Base-by-base conservation (phyloP, 1,284 basidiomycete species). In the Ceratobasidium sp. region DNA sequence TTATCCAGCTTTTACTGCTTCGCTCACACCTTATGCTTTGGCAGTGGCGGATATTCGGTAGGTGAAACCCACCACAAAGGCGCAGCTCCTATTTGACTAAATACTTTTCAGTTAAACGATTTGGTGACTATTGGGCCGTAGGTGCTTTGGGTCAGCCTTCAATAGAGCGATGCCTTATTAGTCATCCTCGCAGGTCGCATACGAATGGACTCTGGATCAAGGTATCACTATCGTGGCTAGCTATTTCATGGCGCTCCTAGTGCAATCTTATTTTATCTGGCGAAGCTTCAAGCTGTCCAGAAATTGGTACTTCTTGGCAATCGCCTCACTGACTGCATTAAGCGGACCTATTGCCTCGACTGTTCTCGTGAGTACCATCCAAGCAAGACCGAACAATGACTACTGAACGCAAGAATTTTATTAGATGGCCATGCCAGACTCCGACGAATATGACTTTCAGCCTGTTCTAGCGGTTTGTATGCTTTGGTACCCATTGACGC, bases 1-100 rank as follows among this genome's bases (percentile, higher is more conserved):
- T 26, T 53, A 28, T 28, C 47, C 28, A 8, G 13, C 26, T 68
- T 31, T 56, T 51, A n/a, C 7, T 45, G 7, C 31, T 20, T 39
- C 23, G 49, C 20, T 15, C 20, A 35, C 33, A 51, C 56, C 33
- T 17, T 20, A 35, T 39, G 3, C 23, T 13, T 33, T 20, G 35
- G 6, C 31, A 71, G 68, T 60, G 67, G 67, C 68, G 67, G 53
- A 39, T 69, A 26, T 69, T 69, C 35, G 37, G 67, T 69, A 53
- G 26, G 68, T 53, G n/a, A 53, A 53, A 53, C n/a, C 26, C 13
- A 11, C 26, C 23, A 26, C 11, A 13, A 26, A 26, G 28, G 51
- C 5, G 3, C 51, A 53, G 10, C 51, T 26, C 3, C 26, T 26
- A 26, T 28, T 42, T 31, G 23, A 54, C 39, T 71, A 20, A 71